These are phyloP conservation scores for Gaeumannomyces sp. DNA, from an alignment of 2,329 filamentous ascomycete species.

Conservation along the genomic window DNA sequence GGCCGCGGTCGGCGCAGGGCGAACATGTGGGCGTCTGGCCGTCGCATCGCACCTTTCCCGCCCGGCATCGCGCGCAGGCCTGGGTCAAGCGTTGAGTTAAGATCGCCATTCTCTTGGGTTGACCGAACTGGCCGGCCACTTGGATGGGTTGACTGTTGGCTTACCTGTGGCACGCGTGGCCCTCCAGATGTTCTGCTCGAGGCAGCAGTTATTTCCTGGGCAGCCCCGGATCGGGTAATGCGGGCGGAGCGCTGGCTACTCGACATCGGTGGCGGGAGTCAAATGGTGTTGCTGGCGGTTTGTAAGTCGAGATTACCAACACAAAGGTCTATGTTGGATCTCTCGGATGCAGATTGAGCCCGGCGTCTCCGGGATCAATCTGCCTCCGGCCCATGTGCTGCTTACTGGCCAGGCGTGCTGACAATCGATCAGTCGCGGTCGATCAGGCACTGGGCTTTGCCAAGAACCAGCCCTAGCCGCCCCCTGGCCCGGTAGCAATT, in stretches of 20 bases:
- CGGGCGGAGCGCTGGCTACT: background rate
- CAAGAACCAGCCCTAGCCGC: too few relatives aligned
- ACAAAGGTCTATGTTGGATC: too few relatives aligned
- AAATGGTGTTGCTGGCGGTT: too few relatives aligned
- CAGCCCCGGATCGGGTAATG: background rate
- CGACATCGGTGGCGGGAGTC: background rate
- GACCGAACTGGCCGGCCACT: too few relatives aligned
- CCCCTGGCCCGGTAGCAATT: slow-evolving; percentile 10
- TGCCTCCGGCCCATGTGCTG: too few relatives aligned
- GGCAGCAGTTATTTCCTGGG: background rate
- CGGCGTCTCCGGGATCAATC: too few relatives aligned
- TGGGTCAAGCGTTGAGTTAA: background rate
- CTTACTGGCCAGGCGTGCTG: too few relatives aligned
- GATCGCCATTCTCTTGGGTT: too few relatives aligned
- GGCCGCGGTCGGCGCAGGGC: slow-evolving; percentile 7
- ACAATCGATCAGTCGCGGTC: too few relatives aligned
- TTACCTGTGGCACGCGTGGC: background rate
- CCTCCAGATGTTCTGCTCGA: background rate
- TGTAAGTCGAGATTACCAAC: too few relatives aligned
- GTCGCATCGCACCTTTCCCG: slow-evolving; percentile 12
- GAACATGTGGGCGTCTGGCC: slow-evolving; percentile 12
- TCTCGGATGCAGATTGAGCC: too few relatives aligned
- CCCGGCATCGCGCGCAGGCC: slow-evolving; percentile 13
- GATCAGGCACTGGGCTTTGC: too few relatives aligned
- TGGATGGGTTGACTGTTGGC: background rate